Base-by-base conservation (phyloP, 179 eudicot genomes). In the Beta lomatogona region DNA sequence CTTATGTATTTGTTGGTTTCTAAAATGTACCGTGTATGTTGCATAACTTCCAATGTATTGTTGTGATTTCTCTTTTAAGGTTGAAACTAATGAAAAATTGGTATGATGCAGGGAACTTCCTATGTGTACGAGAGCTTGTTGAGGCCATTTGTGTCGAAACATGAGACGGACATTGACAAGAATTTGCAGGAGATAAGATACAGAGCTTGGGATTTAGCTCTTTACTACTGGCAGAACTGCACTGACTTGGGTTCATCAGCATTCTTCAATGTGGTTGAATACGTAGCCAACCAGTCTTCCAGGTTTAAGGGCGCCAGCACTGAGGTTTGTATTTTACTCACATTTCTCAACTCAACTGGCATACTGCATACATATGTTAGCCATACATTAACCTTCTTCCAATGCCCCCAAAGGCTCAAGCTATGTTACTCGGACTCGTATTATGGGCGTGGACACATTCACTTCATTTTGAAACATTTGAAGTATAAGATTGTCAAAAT, bases 151-250 rank as follows among this genome's bases (percentile, higher is more conserved):
- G 91, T 94, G 48, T 65, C 88, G 18, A 91, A 67, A 80, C 97
- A 91, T 60, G 97, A 94, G 83, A 86, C 92, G 11, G 92, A 90
- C 16, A 89, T 95, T 0, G 99, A 94, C 66, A 65, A 84, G 82
- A 90, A 91, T 58, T 86, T 95, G 36, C 79, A 85, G 48, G 97
- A 90, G 70, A 57, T 94, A 71, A 88, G 94, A 75, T 85, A 85
- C 5, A 89, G 92, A 80, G 91, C 89, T 9, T 94, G 97, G 99
- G 95, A 95, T 75, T 77, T 94, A 84, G 90, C 90, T 28, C 83
- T 95, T 57, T 90, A 91, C 81, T 91, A 95, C 77, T 94, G 92
- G 92, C 91, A 94, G 13, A 94, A 92, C 76, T 92, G 91, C 68
- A 86, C 97, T 7, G 88, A 91, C 2, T 45, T 91, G 58, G 97